A percentile compares a stretch with the other conserved stretches of the same genome.
Evolutionary conservation across 192 early-diverging fungal genomes (phyloP).

Genomic region (Dispira simplex): DNA sequence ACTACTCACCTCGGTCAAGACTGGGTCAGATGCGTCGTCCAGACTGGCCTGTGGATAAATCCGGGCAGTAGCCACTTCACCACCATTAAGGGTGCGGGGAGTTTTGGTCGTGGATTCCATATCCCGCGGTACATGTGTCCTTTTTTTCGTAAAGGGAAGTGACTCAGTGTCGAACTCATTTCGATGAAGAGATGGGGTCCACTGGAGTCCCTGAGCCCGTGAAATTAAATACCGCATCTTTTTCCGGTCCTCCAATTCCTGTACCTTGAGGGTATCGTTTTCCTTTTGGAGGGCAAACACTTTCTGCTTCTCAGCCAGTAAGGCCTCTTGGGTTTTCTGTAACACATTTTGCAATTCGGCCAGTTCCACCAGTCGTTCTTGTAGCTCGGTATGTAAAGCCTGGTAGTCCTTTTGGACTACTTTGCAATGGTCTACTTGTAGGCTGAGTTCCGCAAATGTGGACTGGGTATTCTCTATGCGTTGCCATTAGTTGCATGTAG

Average conservation of each 20-base stretch:
- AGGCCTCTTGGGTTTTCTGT: slow-evolving; percentile 24
- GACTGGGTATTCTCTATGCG: too few relatives aligned
- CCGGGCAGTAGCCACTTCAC: neutral
- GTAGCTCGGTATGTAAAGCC: slow-evolving; percentile 26
- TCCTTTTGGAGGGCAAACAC: slow-evolving; percentile 29
- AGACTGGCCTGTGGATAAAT: too few relatives aligned
- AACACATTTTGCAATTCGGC: slow-evolving; percentile 29
- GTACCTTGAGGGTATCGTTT: slow-evolving; percentile 38
- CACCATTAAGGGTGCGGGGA: neutral
- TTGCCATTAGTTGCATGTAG: too few relatives aligned
- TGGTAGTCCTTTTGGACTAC: slow-evolving; percentile 32
- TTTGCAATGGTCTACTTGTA: slow-evolving; percentile 8
- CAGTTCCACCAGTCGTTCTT: slow-evolving; percentile 26
- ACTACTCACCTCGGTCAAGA: too few relatives aligned
- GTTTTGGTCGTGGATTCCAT: neutral
- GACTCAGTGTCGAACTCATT: too few relatives aligned
- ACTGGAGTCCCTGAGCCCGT: slow-evolving; percentile 21
- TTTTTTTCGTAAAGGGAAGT: neutral
- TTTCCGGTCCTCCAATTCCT: slow-evolving; percentile 42
- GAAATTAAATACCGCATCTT: slow-evolving; percentile 40
- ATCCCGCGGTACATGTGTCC: neutral
- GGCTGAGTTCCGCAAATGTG: neutral
- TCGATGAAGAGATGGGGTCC: slow-evolving; percentile 1
- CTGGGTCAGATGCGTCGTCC: too few relatives aligned
- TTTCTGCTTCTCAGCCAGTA: slow-evolving; percentile 35